Conservation (phyloP, 2,329 filamentous ascomycete species). For the Paecilomyces niveus region DNA sequence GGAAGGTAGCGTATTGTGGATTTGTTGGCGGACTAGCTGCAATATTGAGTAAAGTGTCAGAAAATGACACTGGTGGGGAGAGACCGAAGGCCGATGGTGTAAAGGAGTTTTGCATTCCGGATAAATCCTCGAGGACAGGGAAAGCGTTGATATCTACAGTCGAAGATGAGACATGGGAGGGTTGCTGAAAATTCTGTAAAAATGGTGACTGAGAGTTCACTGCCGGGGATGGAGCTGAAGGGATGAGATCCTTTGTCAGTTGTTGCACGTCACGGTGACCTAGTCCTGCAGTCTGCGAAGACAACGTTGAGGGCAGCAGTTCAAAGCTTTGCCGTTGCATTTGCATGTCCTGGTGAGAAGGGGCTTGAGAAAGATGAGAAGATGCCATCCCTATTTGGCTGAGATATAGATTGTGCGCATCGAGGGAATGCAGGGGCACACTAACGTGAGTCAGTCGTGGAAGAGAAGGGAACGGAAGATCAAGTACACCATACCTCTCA, state of each 20-base stretch:
- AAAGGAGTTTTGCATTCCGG: slow-evolving; percentile 24
- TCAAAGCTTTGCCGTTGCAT: slow-evolving; percentile 2
- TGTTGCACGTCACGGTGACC: slow-evolving; percentile 2
- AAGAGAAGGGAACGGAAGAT: not conserved
- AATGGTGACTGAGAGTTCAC: not conserved
- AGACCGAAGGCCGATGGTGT: slow-evolving; percentile 30
- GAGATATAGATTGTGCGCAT: slow-evolving; percentile 7
- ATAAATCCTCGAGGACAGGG: not conserved
- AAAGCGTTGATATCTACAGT: not conserved
- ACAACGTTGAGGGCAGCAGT: not conserved
- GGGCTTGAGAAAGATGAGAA: slow-evolving; percentile 3
- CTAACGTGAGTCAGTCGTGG: slow-evolving; percentile 1
- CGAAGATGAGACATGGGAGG: slow-evolving; percentile 5
- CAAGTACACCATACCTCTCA: slow-evolving; percentile 42
- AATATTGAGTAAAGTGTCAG: slow-evolving; percentile 18
- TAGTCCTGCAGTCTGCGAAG: not conserved
- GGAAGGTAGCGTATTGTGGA: slow-evolving; percentile 32
- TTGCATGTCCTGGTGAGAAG: slow-evolving; percentile 4
- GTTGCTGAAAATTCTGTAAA: slow-evolving; percentile 8
- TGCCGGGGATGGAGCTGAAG: not conserved
- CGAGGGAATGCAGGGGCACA: slow-evolving; percentile 4
- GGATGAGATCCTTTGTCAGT: slow-evolving; percentile 1
- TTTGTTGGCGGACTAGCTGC: slow-evolving; percentile 23
- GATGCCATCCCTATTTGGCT: slow-evolving; percentile 3
- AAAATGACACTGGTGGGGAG: slow-evolving; percentile 26